Evolutionary conservation across 2,329 filamentous ascomycete species (phyloP).

Genomic region (Stagonosporopsis tanaceti): DNA sequence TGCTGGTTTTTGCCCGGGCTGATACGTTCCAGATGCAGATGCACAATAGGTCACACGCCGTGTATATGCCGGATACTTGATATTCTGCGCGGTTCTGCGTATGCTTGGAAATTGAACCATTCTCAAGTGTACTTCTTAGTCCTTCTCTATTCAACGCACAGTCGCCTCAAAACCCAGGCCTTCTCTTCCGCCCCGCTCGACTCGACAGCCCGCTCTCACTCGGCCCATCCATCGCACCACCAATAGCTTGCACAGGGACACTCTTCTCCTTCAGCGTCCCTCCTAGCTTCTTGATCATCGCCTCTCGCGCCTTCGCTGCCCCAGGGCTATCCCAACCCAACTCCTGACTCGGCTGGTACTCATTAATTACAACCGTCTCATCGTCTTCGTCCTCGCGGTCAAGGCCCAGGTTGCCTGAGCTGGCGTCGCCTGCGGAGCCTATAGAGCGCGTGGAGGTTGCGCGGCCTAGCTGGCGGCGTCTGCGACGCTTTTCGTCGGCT

Average conservation of each 20-base stretch:
- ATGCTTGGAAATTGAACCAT: no score
- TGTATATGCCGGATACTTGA: no score
- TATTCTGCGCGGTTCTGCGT: no score
- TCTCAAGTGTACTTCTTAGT: neutral
- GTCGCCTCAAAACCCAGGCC: constrained; percentile 12
- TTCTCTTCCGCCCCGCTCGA: constrained; percentile 37
- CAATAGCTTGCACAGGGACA: constrained; percentile 40
- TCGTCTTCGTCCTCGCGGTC: constrained; percentile 30
- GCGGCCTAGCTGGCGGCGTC: constrained; percentile 41
- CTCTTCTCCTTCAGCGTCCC: constrained; percentile 43
- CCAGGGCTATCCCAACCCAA: constrained; percentile 51
- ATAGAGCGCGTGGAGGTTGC: constrained; percentile 43
- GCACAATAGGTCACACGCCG: no score
- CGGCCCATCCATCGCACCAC: constrained; percentile 45
- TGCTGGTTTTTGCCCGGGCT: no score
- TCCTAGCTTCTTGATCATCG: constrained; percentile 48
- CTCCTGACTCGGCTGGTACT: constrained; percentile 48
- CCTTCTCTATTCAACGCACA: neutral
- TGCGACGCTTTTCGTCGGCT: constrained; percentile 31
- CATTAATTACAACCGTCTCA: constrained; percentile 29
- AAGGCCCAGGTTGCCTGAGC: constrained; percentile 29
- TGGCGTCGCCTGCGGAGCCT: constrained; percentile 36
- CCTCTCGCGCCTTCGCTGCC: constrained; percentile 43
- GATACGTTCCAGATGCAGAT: no score
- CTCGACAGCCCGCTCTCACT: constrained; percentile 33